Conservation (phyloP, 768 basidiomycete genomes). For the Rubroboletus satanas region DNA sequence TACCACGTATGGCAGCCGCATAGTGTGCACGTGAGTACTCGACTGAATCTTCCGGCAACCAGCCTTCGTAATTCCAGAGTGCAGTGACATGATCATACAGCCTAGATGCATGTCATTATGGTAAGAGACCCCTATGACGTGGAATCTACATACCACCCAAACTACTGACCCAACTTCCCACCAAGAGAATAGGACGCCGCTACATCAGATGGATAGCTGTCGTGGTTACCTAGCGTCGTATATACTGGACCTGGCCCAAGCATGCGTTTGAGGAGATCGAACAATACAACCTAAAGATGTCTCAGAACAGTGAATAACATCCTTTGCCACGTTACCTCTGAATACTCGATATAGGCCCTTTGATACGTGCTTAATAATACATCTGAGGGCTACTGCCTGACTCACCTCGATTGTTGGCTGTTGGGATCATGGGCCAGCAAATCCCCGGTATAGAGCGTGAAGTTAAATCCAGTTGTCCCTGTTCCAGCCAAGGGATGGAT, state of each 20-base stretch:
- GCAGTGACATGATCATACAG: constrained; percentile 71
- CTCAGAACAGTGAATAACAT: constrained; percentile 5
- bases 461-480: constrained; percentile 56
- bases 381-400: background rate
- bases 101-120: constrained; percentile 36
- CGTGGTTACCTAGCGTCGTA: constrained; percentile 73
- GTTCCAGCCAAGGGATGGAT: constrained; percentile 67
- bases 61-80: constrained; percentile 68
- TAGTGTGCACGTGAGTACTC: constrained; percentile 63
- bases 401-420: constrained; percentile 58
- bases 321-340: constrained; percentile 43
- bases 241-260: constrained; percentile 71
- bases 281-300: constrained; percentile 50
- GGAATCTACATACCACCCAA: constrained; percentile 50
- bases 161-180: constrained; percentile 53
- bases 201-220: constrained; percentile 56
- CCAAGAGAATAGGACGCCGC: constrained; percentile 60
- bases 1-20: constrained; percentile 69
- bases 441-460: constrained; percentile 70
- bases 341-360: constrained; percentile 58
- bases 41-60: constrained; percentile 59
- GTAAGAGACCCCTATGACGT: background rate
- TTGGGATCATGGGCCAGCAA: constrained; percentile 68
- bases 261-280: constrained; percentile 59
- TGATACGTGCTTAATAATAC: background rate